These are phyloP conservation scores for Cystobasidium slooffiae DNA, from an alignment of 1,284 basidiomycete genomes.

Conservation along the genomic window DNA sequence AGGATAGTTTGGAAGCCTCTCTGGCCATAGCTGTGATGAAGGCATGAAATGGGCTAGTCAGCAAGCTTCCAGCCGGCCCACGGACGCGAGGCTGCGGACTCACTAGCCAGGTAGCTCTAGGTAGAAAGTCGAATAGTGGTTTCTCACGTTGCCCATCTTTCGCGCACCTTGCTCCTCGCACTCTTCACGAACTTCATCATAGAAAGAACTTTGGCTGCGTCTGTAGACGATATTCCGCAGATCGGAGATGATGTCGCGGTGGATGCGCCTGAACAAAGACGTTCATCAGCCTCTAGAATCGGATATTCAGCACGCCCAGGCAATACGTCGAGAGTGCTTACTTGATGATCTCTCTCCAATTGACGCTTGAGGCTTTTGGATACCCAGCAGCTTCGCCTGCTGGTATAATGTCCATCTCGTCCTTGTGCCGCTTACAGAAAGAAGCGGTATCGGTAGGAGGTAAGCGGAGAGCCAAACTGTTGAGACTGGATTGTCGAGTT, in stretches of 20 bases:
- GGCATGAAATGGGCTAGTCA: neutral
- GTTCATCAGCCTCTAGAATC: conserved; percentile 35
- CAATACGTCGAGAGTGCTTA: conserved; percentile 9
- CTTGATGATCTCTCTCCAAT: conserved; percentile 45
- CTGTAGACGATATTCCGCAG: conserved; percentile 41
- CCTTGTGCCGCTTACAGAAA: conserved; percentile 48
- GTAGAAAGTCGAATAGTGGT: conserved; percentile 48
- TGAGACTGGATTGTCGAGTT: conserved; percentile 15
- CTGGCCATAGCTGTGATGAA: conserved; percentile 47
- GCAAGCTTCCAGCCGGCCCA: neutral
- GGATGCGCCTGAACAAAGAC: conserved; percentile 20
- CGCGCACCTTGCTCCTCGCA: conserved; percentile 40
- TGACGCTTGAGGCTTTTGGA: conserved; percentile 35
- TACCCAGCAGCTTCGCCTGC: conserved; percentile 45
- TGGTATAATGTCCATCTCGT: conserved; percentile 48
- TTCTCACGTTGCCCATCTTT: conserved; percentile 42
- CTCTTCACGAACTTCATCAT: conserved; percentile 43
- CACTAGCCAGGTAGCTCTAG: conserved; percentile 52
- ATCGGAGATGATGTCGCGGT: conserved; percentile 1
- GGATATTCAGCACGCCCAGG: neutral
- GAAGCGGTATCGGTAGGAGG: conserved; percentile 44
- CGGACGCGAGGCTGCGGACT: neutral
- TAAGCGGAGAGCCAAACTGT: conserved; percentile 44
- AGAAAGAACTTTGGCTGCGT: conserved; percentile 32
- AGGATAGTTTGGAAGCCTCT: conserved; percentile 47